These are phyloP conservation scores for peach (Prunus persica) DNA, from an alignment of 306 rosid genomes.

Conservation along the genomic window Prunus_persica_NCBIv2 NC_034014.1:23404001-23404500, in stretches of 20 bases:
- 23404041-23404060: background rate
- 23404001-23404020: background rate
- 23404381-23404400: slow-evolving; percentile 88
- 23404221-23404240: slow-evolving; percentile 40
- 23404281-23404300: slow-evolving; percentile 59
- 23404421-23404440: background rate
- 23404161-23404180: slow-evolving; percentile 51
- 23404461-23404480: background rate
- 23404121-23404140: slow-evolving; percentile 40
- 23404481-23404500: background rate
- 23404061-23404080: background rate
- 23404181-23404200: slow-evolving; percentile 31
- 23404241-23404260: slow-evolving; percentile 12
- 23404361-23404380: slow-evolving; percentile 89
- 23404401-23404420: slow-evolving; percentile 75
- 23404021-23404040: background rate
- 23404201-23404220: slow-evolving; percentile 34
- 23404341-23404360: slow-evolving; percentile 86
- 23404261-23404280: slow-evolving; percentile 13
- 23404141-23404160: slow-evolving; percentile 57
- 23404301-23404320: slow-evolving; percentile 89
- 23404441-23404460: background rate
- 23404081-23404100: slow-evolving; percentile 75
- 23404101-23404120: slow-evolving; percentile 66
- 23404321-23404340: slow-evolving; percentile 81